Base-by-base conservation (phyloP, 495 filamentous ascomycete species). In the Xylaria palmicola region DNA sequence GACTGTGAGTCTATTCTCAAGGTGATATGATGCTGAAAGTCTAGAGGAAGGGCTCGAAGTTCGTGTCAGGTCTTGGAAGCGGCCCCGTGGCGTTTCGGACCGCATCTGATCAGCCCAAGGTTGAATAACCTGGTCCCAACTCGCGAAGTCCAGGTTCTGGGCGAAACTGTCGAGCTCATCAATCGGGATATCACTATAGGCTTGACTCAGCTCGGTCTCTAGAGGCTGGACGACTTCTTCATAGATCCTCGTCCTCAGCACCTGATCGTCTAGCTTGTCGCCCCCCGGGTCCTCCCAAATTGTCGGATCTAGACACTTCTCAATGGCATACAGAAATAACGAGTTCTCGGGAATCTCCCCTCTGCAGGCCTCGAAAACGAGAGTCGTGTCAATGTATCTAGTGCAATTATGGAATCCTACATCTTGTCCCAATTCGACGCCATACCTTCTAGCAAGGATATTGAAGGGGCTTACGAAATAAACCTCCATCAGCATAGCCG, bases 401-500 rank as follows among this genome's bases (percentile, higher is more conserved):
- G 47, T 34, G 7, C 6, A 20, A 22, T 22, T 50, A 0, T 1
- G 47, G 0, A 17, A n/a, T 17, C 19, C 47, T 34, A 10, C 6
- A 6, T 30, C 19, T 20, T 32, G 6, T 17, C 29, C 29, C 15
- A 34, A 20, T 17, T 50, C 47, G n/a, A 50, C 29, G 13, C 24
- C 53, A n/a, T 27, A 56, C 22, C 20, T 29, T 19, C 22, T 20
- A 24, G 53, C 53, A 2, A 56, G 53, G 1, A 29, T n/a, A 17
- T 56, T 27, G 26, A 56, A 56, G 19, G 53, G 39, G 9, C 12
- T 56, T 4, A 9, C 36, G 4, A 56, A 56, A 44, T 56, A 44
- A 3, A 56, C 24, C 32, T 56, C 53, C 37, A 56, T 44, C 41
- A 56, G 32, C 20, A 56, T 26, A 13, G 29, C 26, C 9, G 53